Percentiles rank a stretch among this genome's conserved stretches.
phyloP scores from a whole-genome alignment of 208 protist genomes.

The Leishmania mexicana region DNA sequence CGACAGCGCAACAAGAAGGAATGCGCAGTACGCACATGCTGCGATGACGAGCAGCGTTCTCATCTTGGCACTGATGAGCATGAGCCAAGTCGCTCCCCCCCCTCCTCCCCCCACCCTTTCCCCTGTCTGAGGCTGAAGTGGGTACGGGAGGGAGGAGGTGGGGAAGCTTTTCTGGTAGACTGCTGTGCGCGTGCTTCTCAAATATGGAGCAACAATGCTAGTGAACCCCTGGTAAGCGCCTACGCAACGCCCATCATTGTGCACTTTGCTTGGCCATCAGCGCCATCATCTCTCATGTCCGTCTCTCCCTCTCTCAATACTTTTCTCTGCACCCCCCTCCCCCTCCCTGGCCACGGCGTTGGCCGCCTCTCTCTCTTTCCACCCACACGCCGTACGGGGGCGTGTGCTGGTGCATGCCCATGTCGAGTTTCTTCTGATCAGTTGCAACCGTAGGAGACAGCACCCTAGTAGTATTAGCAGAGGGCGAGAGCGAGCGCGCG shows the following conservation, averaged over 20 bases:
- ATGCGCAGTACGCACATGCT: not conserved
- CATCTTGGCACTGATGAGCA: not conserved
- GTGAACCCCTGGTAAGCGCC: not conserved
- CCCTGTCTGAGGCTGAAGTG: not conserved
- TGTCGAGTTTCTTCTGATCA: not conserved
- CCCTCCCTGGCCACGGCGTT: not conserved
- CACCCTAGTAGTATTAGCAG: not conserved
- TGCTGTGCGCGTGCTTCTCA: not conserved
- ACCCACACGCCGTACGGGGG: not conserved
- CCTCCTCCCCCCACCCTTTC: not conserved
- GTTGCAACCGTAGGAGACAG: not conserved
- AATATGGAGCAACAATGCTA: not conserved
- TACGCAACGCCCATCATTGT: not conserved
- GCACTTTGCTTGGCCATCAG: constrained; percentile 8
- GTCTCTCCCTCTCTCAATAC: not conserved
- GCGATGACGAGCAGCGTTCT: not conserved
- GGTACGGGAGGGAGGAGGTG: not conserved
- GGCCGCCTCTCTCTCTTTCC: too few relatives aligned
- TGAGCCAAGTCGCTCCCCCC: not conserved
- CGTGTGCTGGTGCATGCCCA: not conserved
- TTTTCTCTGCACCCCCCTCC: not conserved
- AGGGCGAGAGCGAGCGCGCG: not conserved
- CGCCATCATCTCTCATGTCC: not conserved
- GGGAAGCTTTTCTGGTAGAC: not conserved
- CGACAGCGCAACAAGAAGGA: not conserved